These are phyloP conservation scores for Mycosphaerella arachidis DNA, from an alignment of 2,329 filamentous ascomycete species.

Conservation along the genomic window DNA sequence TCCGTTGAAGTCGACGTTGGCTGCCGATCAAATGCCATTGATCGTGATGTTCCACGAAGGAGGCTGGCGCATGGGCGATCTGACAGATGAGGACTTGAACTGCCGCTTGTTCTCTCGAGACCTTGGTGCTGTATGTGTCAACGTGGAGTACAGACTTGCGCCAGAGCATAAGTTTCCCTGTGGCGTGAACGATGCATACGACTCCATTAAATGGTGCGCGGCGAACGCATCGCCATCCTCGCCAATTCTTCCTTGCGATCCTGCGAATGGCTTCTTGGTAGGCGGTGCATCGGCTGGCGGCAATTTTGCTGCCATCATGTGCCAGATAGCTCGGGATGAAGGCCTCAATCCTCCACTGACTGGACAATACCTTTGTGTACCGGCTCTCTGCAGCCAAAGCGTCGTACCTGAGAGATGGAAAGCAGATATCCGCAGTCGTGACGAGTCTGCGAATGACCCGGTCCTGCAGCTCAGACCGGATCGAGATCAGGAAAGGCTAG, in stretches of 20 bases:
- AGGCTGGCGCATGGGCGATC: conserved; percentile 40
- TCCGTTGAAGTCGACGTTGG: neutral
- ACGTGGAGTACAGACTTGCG: conserved; percentile 38
- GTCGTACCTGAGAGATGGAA: conserved; percentile 38
- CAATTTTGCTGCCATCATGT: conserved; percentile 38
- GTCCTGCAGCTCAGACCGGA: conserved; percentile 12
- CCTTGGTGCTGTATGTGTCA: conserved; percentile 16
- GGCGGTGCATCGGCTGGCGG: conserved; percentile 47
- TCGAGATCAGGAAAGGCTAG: conserved; percentile 1
- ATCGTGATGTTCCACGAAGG: conserved; percentile 44
- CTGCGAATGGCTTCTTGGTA: conserved; percentile 44
- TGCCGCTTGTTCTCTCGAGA: conserved; percentile 18
- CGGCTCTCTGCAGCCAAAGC: conserved; percentile 36
- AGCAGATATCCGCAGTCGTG: conserved; percentile 34
- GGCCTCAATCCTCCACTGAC: conserved; percentile 42
- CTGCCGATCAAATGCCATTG: conserved; percentile 23
- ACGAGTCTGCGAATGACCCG: conserved; percentile 39
- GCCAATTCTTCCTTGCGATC: conserved; percentile 28
- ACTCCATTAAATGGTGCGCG: conserved; percentile 35
- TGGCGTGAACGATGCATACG: conserved; percentile 43
- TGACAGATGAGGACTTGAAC: conserved; percentile 37
- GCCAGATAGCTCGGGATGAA: conserved; percentile 41
- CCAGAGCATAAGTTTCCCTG: conserved; percentile 46
- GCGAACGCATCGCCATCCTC: conserved; percentile 32
- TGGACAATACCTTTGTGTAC: conserved; percentile 38